Base-by-base conservation (phyloP, 371 early-diverging fungal genomes). In the Mortierella sp. region DNA sequence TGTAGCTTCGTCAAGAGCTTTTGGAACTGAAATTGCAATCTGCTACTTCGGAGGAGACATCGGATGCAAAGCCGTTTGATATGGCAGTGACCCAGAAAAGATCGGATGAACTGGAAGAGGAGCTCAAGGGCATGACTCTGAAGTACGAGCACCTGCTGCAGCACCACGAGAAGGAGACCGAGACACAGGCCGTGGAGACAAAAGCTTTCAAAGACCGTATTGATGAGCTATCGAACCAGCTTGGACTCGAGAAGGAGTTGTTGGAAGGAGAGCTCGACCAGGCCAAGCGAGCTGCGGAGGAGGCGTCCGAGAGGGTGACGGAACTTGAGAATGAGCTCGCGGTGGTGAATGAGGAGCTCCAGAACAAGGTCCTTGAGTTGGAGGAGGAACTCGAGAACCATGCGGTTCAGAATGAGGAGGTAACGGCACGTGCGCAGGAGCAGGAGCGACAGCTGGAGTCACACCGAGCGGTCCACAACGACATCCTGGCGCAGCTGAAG, bases 381-480 rank as follows among this genome's bases (percentile, higher is more conserved):
- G 70, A 79, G 6, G 72, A 81, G 5, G 54, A 64, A 21, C 24
- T 79, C 2, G 69, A 75, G 19, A 58, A 49, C 17, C 71, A 58
- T 44, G 48, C 47, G 8, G 51, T 60, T 3, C 50, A 76, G 28
- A 56, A 70, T 17, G 57, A 59, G 23, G 56, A 56, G 26, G 48
- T 51, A 19, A 63, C 60, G 0, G 60, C 75, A 1, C 68, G 63
- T 23, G 59, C 60, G 6, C 21, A 63, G 56, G 75, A 73, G 14
- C 75, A 68, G 60, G 68, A 68, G 60, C 50, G 48, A 14, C 69
- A 76, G n/a, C 64, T 68, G 12, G 58, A 64, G 47, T 69, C 76
- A 12, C 76, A 76, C 47, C 60, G 70, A 17, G 65, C 76, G 4
- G 76, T 76, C 3, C 53, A 76, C 31, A 42, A 41, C 19, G 70